A percentile compares a stretch with the other conserved stretches of the same genome.
These are phyloP conservation scores for Phoenix roebelenii DNA, from an alignment of 176 grass and related monocot species.

Conservation along the genomic window DNA sequence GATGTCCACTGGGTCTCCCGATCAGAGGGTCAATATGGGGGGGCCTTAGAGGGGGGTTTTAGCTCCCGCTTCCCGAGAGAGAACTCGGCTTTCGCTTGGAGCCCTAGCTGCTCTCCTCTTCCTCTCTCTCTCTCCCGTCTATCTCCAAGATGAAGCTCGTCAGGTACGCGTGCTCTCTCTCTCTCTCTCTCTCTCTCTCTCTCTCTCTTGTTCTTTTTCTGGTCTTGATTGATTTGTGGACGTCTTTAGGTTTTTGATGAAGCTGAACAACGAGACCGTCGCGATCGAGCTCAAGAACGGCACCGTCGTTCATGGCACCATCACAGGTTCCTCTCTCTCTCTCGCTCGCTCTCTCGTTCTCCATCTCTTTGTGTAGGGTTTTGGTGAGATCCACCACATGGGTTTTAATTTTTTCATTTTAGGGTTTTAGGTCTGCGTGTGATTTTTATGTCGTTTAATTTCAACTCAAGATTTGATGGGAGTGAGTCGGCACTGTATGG, in stretches of 20 bases:
- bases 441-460: too few species aligned
- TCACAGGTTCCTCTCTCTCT: conserved; percentile 39
- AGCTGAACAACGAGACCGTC: conserved; percentile 88
- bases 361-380: conserved; percentile 1
- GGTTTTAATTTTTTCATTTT: too few species aligned
- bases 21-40: too few species aligned
- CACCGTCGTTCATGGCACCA: conserved; percentile 60
- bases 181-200: not conserved
- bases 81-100: conserved; percentile 13
- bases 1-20: too few species aligned
- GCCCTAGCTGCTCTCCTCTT: conserved; percentile 39
- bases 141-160: conserved; percentile 74
- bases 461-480: too few species aligned
- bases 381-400: not conserved
- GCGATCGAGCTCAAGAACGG: conserved; percentile 81
- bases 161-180: conserved; percentile 21
- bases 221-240: not conserved
- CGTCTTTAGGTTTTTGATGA: conserved; percentile 66
- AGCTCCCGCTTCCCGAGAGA: too few species aligned
- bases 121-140: not conserved
- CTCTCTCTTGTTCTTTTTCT: not conserved
- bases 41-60: too few species aligned
- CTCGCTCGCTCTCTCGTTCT: too few species aligned
- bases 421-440: too few species aligned
- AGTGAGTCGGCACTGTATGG: too few species aligned